Conservation (phyloP, 805 yeast genomes). For the Metschnikowia borealis region DNA sequence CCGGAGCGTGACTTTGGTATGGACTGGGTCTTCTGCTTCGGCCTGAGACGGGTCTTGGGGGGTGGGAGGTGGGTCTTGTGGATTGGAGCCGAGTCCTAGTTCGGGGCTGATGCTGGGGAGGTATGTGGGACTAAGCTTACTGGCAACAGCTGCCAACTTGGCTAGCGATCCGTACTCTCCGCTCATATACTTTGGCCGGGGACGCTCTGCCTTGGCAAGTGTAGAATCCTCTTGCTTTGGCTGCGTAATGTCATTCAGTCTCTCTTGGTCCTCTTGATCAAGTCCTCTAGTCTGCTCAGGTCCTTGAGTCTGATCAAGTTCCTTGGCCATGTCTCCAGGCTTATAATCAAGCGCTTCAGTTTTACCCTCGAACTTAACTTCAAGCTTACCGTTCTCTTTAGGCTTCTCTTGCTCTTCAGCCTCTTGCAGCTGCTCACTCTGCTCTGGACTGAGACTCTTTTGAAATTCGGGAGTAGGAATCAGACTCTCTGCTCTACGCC, state of each 20-base stretch:
- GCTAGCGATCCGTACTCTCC: not conserved
- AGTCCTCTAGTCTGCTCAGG: no score
- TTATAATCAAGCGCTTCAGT: no score
- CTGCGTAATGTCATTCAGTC: no score
- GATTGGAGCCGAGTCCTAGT: not conserved
- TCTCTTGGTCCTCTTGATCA: not conserved
- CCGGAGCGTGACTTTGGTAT: slow-evolving; percentile 34
- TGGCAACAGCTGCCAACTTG: slow-evolving; percentile 1
- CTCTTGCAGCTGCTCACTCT: no score
- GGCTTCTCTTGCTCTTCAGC: not conserved
- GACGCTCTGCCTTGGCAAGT: not conserved
- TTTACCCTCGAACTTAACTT: no score
- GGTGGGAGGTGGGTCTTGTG: not conserved
- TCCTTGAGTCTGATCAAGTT: no score
- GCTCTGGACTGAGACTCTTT: not conserved
- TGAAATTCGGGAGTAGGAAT: not conserved
- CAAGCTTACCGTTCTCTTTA: not conserved
- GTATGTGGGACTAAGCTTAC: not conserved
- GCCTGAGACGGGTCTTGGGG: no score
- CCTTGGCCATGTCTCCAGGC: no score
- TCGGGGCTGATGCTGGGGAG: not conserved
- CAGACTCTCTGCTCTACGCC: not conserved
- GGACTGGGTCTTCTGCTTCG: not conserved
- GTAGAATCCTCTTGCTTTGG: no score
- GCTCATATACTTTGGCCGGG: not conserved